Conservation (phyloP, 805 yeast genomes). For the Lipomyces starkeyi region DNA sequence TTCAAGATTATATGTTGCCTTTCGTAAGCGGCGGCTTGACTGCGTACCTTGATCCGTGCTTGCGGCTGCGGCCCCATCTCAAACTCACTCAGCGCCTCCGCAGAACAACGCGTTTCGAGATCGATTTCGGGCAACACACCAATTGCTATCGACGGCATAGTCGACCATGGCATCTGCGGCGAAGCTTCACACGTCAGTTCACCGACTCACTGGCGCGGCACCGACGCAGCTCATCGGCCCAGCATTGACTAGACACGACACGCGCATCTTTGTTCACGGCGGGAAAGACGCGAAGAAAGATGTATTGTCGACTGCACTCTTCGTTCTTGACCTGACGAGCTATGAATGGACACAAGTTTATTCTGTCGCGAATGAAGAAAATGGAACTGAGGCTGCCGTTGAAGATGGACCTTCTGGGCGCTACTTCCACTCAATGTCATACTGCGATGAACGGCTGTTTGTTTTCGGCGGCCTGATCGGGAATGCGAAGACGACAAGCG, state of each 20-base stretch:
- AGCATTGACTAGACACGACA: slow-evolving; percentile 16
- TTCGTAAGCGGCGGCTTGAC: background rate
- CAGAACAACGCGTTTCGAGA: background rate
- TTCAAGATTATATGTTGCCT: background rate
- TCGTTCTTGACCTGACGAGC: slow-evolving; percentile 27
- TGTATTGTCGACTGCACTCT: slow-evolving; percentile 22
- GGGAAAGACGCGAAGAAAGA: slow-evolving; percentile 22
- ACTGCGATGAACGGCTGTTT: slow-evolving; percentile 19
- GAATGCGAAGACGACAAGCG: slow-evolving; percentile 16
- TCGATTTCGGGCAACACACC: background rate
- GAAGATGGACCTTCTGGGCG: slow-evolving; percentile 23
- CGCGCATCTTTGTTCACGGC: slow-evolving; percentile 28
- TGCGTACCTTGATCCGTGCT: too few species aligned
- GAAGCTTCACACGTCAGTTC: slow-evolving; percentile 12
- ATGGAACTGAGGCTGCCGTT: background rate
- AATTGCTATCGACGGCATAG: background rate
- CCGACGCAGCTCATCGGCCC: slow-evolving; percentile 33
- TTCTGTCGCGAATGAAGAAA: slow-evolving; percentile 5
- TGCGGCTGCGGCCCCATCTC: too few species aligned
- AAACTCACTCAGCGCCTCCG: background rate
- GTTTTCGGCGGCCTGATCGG: slow-evolving; percentile 29
- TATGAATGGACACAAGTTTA: slow-evolving; percentile 23
- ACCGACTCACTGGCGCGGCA: slow-evolving; percentile 23
- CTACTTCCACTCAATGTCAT: slow-evolving; percentile 29
- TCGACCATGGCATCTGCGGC: slow-evolving; percentile 11